phyloP scores from a whole-genome alignment of 2,329 filamentous ascomycete species.

The Colletotrichum sp. region DNA sequence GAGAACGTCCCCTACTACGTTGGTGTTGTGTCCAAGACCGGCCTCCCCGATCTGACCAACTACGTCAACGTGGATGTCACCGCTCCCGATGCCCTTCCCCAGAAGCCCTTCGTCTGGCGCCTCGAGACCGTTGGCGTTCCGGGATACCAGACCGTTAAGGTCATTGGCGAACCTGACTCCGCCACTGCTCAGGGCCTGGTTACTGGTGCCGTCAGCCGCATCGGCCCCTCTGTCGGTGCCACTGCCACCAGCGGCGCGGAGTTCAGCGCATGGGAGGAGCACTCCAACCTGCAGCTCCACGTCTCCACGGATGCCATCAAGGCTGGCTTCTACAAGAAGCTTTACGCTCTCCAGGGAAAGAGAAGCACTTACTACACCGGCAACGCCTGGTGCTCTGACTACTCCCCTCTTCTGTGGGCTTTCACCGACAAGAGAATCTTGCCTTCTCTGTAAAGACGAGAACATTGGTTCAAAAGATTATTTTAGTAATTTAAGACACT shows the following conservation, averaged over 20 bases:
- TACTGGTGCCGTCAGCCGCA: background rate
- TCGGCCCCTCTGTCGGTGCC: background rate
- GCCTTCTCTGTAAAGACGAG: background rate
- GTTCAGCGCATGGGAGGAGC: slow-evolving; percentile 5
- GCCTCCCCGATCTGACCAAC: slow-evolving; percentile 11
- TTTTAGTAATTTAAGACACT: background rate
- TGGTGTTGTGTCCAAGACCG: slow-evolving; percentile 6
- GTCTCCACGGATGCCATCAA: slow-evolving; percentile 14
- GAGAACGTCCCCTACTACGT: slow-evolving; percentile 13
- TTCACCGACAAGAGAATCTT: slow-evolving; percentile 17
- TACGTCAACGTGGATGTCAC: slow-evolving; percentile 22
- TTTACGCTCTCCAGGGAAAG: slow-evolving; percentile 20
- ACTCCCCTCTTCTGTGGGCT: slow-evolving; percentile 20
- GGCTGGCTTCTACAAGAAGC: slow-evolving; percentile 14
- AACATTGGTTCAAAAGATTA: background rate
- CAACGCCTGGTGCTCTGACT: slow-evolving; percentile 17
- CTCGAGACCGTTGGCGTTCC: slow-evolving; percentile 23
- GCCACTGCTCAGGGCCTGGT: slow-evolving; percentile 8
- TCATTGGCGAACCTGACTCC: slow-evolving; percentile 20
- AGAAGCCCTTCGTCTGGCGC: slow-evolving; percentile 21
- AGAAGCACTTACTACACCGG: slow-evolving; percentile 15
- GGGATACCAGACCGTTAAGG: slow-evolving; percentile 23
- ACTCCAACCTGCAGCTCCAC: slow-evolving; percentile 16
- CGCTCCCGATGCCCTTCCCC: slow-evolving; percentile 7
- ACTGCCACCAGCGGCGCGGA: background rate